These are phyloP conservation scores for Dendrocalamus sinicus DNA, from an alignment of 176 grass and related monocot species.

Conservation along the genomic window DNA sequence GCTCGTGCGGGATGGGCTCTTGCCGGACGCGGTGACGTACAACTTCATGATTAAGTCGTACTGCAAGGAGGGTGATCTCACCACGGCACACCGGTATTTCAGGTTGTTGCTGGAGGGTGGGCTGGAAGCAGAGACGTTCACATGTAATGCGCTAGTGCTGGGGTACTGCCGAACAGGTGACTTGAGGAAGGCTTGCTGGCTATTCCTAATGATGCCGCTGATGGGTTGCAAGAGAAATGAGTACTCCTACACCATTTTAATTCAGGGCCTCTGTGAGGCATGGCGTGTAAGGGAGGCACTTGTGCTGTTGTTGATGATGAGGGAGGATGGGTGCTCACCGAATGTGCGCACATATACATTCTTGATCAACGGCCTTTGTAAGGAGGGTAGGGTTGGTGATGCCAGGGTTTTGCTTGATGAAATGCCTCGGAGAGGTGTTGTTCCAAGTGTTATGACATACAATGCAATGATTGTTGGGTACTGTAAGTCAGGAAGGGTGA, in stretches of 20 bases:
- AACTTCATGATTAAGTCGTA: conserved; percentile 79
- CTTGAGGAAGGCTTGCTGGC: conserved; percentile 68
- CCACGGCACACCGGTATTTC: conserved; percentile 54
- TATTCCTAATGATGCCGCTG: conserved; percentile 82
- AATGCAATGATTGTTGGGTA: conserved; percentile 70
- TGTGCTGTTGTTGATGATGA: conserved; percentile 62
- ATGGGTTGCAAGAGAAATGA: conserved; percentile 68
- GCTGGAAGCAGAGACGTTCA: conserved; percentile 60
- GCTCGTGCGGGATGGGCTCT: conserved; percentile 60
- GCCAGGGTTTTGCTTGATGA: conserved; percentile 72
- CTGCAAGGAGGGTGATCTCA: conserved; percentile 70
- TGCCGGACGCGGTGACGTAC: conserved; percentile 62
- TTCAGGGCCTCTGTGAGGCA: conserved; percentile 64
- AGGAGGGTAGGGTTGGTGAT: conserved; percentile 49
- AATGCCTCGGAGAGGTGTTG: conserved; percentile 58
- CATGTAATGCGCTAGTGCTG: conserved; percentile 63
- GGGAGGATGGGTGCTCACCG: conserved; percentile 59
- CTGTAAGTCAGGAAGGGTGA: conserved; percentile 48
- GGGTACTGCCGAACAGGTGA: conserved; percentile 57
- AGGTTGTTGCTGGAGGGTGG: conserved; percentile 53
- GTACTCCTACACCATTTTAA: conserved; percentile 81
- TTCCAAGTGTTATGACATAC: conserved; percentile 58
- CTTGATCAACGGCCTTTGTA: conserved; percentile 70
- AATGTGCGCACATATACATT: conserved; percentile 64
- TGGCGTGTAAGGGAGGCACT: conserved; percentile 48